A percentile compares a stretch with the other conserved stretches of the same genome.
Evolutionary conservation across 2,329 filamentous ascomycete species (phyloP).

Genomic region (Cladosporium sp.): DNA sequence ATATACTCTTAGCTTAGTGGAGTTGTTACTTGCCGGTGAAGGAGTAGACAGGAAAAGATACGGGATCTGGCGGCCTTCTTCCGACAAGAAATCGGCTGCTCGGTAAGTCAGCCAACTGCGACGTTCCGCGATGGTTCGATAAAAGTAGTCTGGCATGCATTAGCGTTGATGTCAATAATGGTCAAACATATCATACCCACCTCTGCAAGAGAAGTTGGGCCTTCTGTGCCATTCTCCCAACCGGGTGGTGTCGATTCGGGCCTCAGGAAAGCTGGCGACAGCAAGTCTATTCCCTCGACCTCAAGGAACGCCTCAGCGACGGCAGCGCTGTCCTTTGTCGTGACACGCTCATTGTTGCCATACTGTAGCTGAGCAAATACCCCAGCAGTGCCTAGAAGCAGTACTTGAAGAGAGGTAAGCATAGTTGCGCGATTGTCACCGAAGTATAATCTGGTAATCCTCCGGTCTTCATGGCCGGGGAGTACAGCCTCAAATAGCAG

Average conservation of each 20-base stretch:
- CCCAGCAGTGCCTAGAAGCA: background rate
- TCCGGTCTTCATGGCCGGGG: background rate
- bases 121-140: constrained; percentile 24
- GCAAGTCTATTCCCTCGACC: constrained; percentile 26
- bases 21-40: background rate
- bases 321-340: background rate
- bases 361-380: background rate
- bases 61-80: constrained; percentile 26
- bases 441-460: background rate
- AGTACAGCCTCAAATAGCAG: background rate
- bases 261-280: constrained; percentile 28
- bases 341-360: constrained; percentile 10
- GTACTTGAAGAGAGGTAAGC: background rate
- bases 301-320: constrained; percentile 24
- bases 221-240: constrained; percentile 28
- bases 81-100: constrained; percentile 24
- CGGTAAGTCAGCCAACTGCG: constrained; percentile 26
- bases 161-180: background rate
- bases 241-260: constrained; percentile 24
- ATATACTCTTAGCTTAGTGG: constrained; percentile 40
- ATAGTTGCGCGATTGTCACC: background rate
- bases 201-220: constrained; percentile 27
- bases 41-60: constrained; percentile 21
- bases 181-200: constrained; percentile 17
- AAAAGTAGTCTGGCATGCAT: constrained; percentile 27